Evolutionary conservation across 192 early-diverging fungal species (phyloP), one percentile per base, ranked within the genome.

Genomic region (Bifiguratus adelaidae): DNA sequence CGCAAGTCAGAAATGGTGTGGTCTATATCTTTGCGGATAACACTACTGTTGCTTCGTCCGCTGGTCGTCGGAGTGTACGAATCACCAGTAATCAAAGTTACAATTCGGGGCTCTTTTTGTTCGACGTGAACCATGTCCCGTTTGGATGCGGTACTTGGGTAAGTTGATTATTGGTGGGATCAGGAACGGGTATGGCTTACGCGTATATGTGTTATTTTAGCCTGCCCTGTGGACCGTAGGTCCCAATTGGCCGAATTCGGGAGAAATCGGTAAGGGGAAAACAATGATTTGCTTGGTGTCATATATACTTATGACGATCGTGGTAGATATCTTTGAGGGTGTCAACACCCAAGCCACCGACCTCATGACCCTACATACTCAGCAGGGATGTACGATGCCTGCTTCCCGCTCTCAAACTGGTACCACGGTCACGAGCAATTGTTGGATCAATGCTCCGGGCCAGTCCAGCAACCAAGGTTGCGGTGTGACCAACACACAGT

Each of bases 171-270:
- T 4, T 24, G 7, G 20, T n/a, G n/a, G n/a, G n/a, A n/a, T n/a
- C n/a, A n/a, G n/a, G n/a, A n/a, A n/a, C n/a, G n/a, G n/a, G n/a
- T n/a, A n/a, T n/a, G n/a, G n/a, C n/a, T n/a, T n/a, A n/a, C n/a
- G n/a, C n/a, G n/a, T n/a, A n/a, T n/a, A n/a, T 24, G 44, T n/a
- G 23, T 29, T 13, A 27, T 30, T 46, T 29, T 46, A 8, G 13
- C 70, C 71, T 18, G 67, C 71, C 15, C 48, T 73, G 33, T 73
- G 71, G 70, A 55, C 52, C 19, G 34, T 60, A 16, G 71, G 67
- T 2, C n/a, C 33, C 30, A 55, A 58, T 19, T 73, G 70, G 66
- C 70, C 70, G 11, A 38, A 50, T 33, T 19, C 24, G 23, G 71
- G 71, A 0, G 70, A 73, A 61, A 75, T 73, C 44, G 50, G 20